Base-by-base conservation (phyloP, 1,284 basidiomycete genomes). In the Veloporphyrellus conicus region DNA sequence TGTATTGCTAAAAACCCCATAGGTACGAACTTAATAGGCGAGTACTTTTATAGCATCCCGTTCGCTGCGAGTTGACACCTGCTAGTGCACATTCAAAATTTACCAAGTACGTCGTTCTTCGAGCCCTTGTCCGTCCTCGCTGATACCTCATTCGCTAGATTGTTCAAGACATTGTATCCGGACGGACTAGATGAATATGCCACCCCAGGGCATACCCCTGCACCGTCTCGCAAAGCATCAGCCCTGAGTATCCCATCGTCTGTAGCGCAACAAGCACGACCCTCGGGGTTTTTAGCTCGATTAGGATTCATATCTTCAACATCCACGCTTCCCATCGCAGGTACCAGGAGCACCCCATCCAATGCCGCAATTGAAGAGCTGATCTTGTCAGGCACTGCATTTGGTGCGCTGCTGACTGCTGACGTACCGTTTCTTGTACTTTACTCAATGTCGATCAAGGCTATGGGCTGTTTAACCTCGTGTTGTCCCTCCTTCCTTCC, bases 161-260 rank as follows among this genome's bases (percentile, higher is more conserved):
- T 89, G 7, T 88, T 79, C 70, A 88, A 84, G 62, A 77, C 75
- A 4, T 77, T 88, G 23, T 90, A 84, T 54, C 87, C 87, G 0
- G 68, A 72, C 23, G 86, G 86, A 4, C 62, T 89, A 3, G 77
- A 80, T 32, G 63, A 66, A 3, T 77, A 76, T 56, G 59, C 68
- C 7, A 79, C 78, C 0, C 78, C 78, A 22, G 68, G 73, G 11
- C 58, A 76, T 0, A 73, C 77, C 2, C 70, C 72, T 9, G 48
- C 68, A 2, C 63, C 71, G 9, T 79, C 76, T 32, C 70, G 69
- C 22, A 66, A 70, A 56, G 58, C 67, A 49, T 69, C 70, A 36
- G 51, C 41, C 27, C 35, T 49, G 18, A 59, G 52, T 33, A 31
- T 70, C 3, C 52, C 58, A 10, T 65, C 63, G 12, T 60, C 42